Conservation (phyloP, 2,329 filamentous ascomycete genomes). For the Drechmeria coniospora region DNA sequence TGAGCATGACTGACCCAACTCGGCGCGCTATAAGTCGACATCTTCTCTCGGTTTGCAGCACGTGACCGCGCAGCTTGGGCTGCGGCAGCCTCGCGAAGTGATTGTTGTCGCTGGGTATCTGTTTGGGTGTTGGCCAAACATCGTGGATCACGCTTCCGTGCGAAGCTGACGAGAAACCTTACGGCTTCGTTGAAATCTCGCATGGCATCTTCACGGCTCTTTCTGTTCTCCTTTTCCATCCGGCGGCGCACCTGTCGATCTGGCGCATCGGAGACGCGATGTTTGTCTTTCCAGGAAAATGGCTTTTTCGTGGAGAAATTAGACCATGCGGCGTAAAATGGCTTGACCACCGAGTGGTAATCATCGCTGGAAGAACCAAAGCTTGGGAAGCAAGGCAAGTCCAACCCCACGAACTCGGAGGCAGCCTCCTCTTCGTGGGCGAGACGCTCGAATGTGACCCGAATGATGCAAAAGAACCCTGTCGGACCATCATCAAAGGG, state of each 20-base stretch:
- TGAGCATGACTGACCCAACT: conserved; percentile 58
- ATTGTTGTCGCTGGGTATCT: conserved; percentile 66
- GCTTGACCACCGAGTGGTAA: conserved; percentile 61
- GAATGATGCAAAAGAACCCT: conserved; percentile 73
- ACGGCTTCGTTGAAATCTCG: conserved; percentile 90
- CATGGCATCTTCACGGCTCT: conserved; percentile 63
- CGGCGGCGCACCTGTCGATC: conserved; percentile 67
- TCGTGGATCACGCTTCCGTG: conserved; percentile 79
- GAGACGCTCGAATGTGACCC: conserved; percentile 64
- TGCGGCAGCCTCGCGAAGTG: conserved; percentile 60
- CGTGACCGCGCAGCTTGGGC: conserved; percentile 74
- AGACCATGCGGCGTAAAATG: conserved; percentile 71
- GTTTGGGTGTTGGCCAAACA: conserved; percentile 64
- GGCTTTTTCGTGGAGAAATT: conserved; percentile 72
- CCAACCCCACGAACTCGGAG: conserved; percentile 49
- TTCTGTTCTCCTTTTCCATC: conserved; percentile 94
- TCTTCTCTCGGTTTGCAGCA: conserved; percentile 63
- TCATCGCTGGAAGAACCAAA: conserved; percentile 66
- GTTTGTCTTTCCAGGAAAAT: conserved; percentile 81
- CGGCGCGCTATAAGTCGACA: conserved; percentile 49
- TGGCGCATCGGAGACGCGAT: conserved; percentile 69
- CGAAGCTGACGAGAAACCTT: conserved; percentile 69
- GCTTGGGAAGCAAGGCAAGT: conserved; percentile 54
- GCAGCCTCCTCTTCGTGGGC: conserved; percentile 67
- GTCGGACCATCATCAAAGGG: conserved; percentile 65